Evolutionary conservation across 805 yeast genomes (phyloP), one percentile per base, ranked within the genome.

Genomic region (Sporopachydermia lactativora): DNA sequence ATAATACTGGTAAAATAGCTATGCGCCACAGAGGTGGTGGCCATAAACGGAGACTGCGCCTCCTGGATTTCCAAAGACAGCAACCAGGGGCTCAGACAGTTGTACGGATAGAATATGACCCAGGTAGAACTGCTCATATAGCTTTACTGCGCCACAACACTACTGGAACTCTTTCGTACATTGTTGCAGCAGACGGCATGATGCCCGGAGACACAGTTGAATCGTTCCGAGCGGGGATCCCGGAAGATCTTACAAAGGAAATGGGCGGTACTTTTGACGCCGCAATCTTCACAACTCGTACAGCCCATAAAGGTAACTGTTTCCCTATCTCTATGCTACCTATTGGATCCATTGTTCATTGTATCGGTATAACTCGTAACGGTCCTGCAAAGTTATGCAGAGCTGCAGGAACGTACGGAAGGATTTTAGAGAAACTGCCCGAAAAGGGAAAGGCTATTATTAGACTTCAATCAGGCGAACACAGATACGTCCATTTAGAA

Each of bases 1-100:
- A 89, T 59, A 68, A 81, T 60, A 66, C 81, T 3, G 98, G 98
- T 49, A 71, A 73, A 49, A 84, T 92, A 52, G 85, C 95, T 3
- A 81, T 84, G 38, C 75, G 98, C 57, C 96, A 92, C 59, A 76
- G 94, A 59, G 98, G 97, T 58, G 98, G 98, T 52, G 97, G 97
- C 28, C 92, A 82, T 58, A 83, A 82, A 59, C 78, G 89, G 54
- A 75, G 98, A 60, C 70, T 83, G 34, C 74, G 98, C 52, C 58
- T 83, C 24, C 70, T 92, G 16, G 98, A 92, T 60, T 78, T 77
- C 52, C 63, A 67, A 50, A 73, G 98, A 54, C 52, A 58, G 34
- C 70, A 58, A 3, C 61, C 77, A 1, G 97, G 96, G 18, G 71
- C 69, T 36, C 92, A 84, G 51, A 70, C 72, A 19, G 96, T 92